A percentile compares a stretch with the other conserved stretches of the same genome.
Conservation (phyloP, 2,329 filamentous ascomycete genomes). For the Sporothrix protearum region DNA sequence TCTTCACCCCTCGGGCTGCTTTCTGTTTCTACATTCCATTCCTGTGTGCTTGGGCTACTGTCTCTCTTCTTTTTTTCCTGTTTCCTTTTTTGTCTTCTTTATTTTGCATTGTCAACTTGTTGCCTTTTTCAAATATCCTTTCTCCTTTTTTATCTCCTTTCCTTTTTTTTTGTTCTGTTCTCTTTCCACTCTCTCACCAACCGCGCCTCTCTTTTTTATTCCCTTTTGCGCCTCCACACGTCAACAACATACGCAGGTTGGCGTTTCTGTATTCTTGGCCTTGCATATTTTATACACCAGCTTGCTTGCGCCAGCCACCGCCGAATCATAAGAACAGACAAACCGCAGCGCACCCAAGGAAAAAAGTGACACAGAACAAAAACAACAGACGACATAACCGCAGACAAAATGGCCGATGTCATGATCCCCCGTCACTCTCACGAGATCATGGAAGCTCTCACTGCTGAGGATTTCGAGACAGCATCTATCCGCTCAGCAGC, state of each 20-base stretch:
- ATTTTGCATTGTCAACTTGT: not conserved
- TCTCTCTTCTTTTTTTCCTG: not conserved
- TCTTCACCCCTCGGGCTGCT: not conserved
- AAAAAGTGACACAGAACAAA: not conserved
- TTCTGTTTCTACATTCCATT: slow-evolving; percentile 6
- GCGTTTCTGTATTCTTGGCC: not conserved
- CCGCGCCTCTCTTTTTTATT: not conserved
- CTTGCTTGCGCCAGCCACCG: slow-evolving; percentile 2
- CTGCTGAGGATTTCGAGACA: slow-evolving; percentile 60
- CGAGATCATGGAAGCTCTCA: slow-evolving; percentile 31
- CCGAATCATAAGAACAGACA: not conserved
- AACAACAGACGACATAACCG: not conserved
- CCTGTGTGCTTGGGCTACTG: not conserved
- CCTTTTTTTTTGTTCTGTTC: not conserved
- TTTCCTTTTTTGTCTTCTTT: not conserved
- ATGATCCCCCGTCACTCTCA: slow-evolving; percentile 22
- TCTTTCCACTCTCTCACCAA: not conserved
- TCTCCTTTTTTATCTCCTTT: not conserved
- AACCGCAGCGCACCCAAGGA: not conserved
- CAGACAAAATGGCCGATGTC: slow-evolving; percentile 18
- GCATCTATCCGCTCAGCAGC: slow-evolving; percentile 63
- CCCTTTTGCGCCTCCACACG: not conserved
- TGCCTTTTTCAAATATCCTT: not conserved
- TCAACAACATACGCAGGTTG: not conserved
- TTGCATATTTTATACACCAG: slow-evolving; percentile 11